Conservation (phyloP, 2,329 filamentous ascomycete genomes). For the Plenodomus lindquistii region DNA sequence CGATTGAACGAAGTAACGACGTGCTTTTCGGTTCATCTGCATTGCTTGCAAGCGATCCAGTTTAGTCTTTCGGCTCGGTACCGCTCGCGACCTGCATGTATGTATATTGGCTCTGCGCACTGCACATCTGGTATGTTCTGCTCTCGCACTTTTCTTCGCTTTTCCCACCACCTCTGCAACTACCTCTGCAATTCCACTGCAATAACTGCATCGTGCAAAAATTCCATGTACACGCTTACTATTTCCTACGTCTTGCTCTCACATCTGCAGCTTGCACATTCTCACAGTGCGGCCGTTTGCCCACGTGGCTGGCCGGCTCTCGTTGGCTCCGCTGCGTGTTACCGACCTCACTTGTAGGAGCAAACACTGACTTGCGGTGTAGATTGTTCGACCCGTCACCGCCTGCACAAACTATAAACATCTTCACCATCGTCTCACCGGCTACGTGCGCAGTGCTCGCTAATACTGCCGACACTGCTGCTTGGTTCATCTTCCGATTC, state of each 20-base stretch:
- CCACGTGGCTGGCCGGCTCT: slow-evolving; percentile 33
- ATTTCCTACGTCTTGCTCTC: not conserved
- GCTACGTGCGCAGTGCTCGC: slow-evolving; percentile 37
- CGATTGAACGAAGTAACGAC: slow-evolving; percentile 49
- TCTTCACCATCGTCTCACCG: slow-evolving; percentile 23
- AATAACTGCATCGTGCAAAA: not conserved
- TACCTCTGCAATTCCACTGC: not conserved
- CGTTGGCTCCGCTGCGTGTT: slow-evolving; percentile 27
- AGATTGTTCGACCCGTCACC: slow-evolving; percentile 25
- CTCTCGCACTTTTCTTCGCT: slow-evolving; percentile 4
- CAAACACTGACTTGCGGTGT: slow-evolving; percentile 44
- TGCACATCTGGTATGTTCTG: not conserved
- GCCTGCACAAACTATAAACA: slow-evolving; percentile 30
- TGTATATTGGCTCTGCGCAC: not conserved
- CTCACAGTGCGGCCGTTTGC: slow-evolving; percentile 27
- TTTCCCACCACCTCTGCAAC: not conserved
- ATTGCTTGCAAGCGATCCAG: slow-evolving; percentile 46
- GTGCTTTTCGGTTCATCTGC: slow-evolving; percentile 44
- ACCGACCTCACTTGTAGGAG: slow-evolving; percentile 25
- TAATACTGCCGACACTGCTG: slow-evolving; percentile 32
- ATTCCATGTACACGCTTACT: not conserved
- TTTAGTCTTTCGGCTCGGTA: slow-evolving; percentile 18
- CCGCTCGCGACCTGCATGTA: not conserved
- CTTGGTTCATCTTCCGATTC: slow-evolving; percentile 15
- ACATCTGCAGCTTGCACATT: not conserved